Evolutionary conservation across 805 yeast genomes (phyloP).

Genomic region (Diddensiella transvaalensis): DNA sequence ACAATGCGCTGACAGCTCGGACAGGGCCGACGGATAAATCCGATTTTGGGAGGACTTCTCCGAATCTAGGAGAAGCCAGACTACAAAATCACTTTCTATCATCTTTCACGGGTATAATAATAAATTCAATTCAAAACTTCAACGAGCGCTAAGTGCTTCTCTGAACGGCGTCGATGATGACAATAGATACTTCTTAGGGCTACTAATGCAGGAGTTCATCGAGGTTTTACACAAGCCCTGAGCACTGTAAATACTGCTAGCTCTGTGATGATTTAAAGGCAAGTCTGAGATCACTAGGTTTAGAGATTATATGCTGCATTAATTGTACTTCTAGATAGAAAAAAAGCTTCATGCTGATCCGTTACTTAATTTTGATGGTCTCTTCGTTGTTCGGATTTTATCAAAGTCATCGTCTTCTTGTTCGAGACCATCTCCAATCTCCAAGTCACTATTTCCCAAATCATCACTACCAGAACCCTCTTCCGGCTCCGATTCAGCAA

Average conservation of each 20-base stretch:
- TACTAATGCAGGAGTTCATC: background rate
- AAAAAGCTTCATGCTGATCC: background rate
- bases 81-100: too few species aligned
- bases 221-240: background rate
- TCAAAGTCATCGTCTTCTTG: conserved; percentile 21
- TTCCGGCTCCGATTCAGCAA: conserved; percentile 27
- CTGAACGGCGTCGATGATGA: background rate
- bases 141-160: too few species aligned
- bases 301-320: too few species aligned
- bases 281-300: background rate
- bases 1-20: background rate
- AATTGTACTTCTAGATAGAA: background rate
- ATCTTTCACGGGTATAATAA: too few species aligned
- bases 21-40: too few species aligned
- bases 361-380: conserved; percentile 1
- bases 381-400: conserved; percentile 2
- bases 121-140: background rate
- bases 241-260: background rate
- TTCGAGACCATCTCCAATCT: conserved; percentile 13
- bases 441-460: conserved; percentile 17
- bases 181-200: background rate
- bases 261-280: background rate
- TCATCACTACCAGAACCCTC: conserved; percentile 30
- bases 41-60: too few species aligned
- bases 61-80: too few species aligned